Evolutionary conservation across 441 rosid species (phyloP).

Genomic region (Adansonia madagascariensis): DNA sequence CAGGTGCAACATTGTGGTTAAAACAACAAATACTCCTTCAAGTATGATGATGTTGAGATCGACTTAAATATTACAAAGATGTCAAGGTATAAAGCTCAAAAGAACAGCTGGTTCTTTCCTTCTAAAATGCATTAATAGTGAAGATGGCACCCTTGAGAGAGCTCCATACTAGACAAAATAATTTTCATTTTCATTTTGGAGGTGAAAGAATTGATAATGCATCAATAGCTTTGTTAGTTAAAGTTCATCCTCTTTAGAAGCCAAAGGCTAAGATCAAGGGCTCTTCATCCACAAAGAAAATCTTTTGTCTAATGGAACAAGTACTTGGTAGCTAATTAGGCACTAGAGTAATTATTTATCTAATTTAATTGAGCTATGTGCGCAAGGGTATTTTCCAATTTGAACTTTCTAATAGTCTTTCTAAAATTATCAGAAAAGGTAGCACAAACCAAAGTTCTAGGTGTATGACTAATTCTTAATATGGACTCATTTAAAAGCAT

Average conservation of each 20-base stretch:
- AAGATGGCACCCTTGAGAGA: background rate
- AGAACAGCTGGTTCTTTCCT: background rate
- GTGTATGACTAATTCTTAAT: background rate
- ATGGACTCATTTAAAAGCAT: background rate
- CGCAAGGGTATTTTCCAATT: background rate
- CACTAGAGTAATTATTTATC: background rate
- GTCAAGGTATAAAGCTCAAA: background rate
- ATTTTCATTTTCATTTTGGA: background rate
- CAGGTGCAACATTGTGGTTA: background rate
- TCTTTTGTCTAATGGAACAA: background rate
- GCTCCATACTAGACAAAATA: background rate
- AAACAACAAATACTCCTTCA: background rate
- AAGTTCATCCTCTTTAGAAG: background rate
- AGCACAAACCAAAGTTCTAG: background rate
- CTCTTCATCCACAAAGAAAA: background rate
- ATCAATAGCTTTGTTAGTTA: background rate
- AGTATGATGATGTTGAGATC: background rate
- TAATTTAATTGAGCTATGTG: background rate
- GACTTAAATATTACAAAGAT: background rate
- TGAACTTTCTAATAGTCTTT: background rate
- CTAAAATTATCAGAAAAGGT: background rate
- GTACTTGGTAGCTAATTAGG: background rate
- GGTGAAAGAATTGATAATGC: background rate
- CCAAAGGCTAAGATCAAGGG: background rate
- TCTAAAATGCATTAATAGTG: background rate